Conservation (phyloP, 225 moss, liverwort and hornwort genomes). For the Rhytidiadelphus loreus region DNA sequence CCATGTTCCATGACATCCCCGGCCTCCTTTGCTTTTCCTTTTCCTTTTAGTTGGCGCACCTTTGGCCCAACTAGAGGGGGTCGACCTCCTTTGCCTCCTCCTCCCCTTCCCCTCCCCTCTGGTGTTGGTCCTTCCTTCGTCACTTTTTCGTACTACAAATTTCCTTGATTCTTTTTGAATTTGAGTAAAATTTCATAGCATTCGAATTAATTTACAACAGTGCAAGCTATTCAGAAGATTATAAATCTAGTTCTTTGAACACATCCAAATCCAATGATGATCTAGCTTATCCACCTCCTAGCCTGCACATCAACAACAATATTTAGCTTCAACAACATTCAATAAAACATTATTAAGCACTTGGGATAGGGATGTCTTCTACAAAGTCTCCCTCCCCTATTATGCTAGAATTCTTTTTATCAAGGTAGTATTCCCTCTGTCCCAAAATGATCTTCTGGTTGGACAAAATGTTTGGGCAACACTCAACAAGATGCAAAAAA, state of each 20-base stretch:
- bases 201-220: background rate
- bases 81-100: background rate
- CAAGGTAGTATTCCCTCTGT: no score
- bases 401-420: fast-evolving
- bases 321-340: background rate
- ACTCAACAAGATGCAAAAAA: background rate
- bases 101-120: slow-evolving; percentile 31
- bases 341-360: background rate
- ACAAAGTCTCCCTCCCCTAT: fast-evolving
- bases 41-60: slow-evolving; percentile 12
- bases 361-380: fast-evolving
- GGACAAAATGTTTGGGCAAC: background rate
- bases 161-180: background rate
- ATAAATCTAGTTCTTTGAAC: background rate
- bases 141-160: background rate
- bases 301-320: background rate
- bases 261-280: background rate
- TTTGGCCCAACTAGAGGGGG: background rate
- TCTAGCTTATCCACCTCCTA: background rate
- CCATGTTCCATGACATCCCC: slow-evolving; percentile 21
- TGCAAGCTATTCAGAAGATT: background rate
- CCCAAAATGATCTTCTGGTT: background rate
- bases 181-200: background rate
- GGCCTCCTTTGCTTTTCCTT: slow-evolving; percentile 28
- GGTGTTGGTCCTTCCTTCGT: slow-evolving; percentile 19